Evolutionary conservation across 139 green algal species (phyloP).

Genomic region (Volvox reticuliferus): DNA sequence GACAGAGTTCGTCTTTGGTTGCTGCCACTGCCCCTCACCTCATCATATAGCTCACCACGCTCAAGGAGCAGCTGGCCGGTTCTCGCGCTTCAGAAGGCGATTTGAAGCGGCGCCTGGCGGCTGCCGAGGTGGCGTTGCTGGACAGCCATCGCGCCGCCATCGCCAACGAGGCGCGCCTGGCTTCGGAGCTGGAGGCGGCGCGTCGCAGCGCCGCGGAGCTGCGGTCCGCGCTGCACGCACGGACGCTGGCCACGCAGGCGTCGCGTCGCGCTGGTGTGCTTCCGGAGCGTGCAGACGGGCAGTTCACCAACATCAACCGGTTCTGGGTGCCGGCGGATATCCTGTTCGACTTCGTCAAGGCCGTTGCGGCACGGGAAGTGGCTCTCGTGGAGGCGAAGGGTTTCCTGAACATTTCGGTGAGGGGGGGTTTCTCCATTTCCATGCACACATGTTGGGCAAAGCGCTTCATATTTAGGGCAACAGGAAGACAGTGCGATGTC

Average conservation of each 20-base stretch:
- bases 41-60: background rate
- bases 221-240: slow-evolving; percentile 7
- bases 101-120: slow-evolving; percentile 15
- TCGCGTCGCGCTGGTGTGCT: background rate
- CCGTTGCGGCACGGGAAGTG: slow-evolving; percentile 33
- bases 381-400: slow-evolving; percentile 11
- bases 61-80: slow-evolving; percentile 1
- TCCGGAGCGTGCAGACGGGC: background rate
- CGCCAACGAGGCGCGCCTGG: background rate
- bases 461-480: background rate
- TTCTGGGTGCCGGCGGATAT: slow-evolving; percentile 22
- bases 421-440: background rate
- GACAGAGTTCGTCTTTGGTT: background rate
- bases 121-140: slow-evolving; percentile 6
- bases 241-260: background rate
- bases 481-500: too few relatives aligned
- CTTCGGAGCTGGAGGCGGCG: background rate
- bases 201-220: background rate
- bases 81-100: background rate
- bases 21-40: background rate
- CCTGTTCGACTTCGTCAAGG: slow-evolving; percentile 43
- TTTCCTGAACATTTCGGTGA: slow-evolving; percentile 18
- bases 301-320: slow-evolving; percentile 21
- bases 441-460: background rate
- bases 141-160: slow-evolving; percentile 6